Evolutionary conservation across 208 protist species (phyloP).

Genomic region (Trypanosoma theileri): DNA sequence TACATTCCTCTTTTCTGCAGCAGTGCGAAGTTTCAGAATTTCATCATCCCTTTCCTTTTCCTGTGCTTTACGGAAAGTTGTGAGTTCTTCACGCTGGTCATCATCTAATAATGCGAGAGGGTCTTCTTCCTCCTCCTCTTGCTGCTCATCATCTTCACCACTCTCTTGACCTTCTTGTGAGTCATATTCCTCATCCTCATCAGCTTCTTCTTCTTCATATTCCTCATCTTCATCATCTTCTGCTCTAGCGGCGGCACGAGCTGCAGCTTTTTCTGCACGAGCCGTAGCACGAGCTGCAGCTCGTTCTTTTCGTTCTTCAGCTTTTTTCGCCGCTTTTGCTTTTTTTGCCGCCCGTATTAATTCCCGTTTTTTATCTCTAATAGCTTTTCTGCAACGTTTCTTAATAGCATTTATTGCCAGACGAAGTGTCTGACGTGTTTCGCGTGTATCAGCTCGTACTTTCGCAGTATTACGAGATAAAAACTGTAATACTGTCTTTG

Average conservation of each 20-base stretch:
- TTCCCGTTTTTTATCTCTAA: constrained; percentile 40
- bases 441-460: constrained; percentile 40
- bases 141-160: constrained; percentile 28
- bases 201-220: constrained; percentile 30
- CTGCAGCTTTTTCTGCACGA: constrained; percentile 29
- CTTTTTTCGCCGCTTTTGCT: constrained; percentile 36
- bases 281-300: constrained; percentile 34
- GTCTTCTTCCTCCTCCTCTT: constrained; percentile 38
- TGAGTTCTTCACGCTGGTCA: constrained; percentile 47
- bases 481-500: constrained; percentile 50
- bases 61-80: constrained; percentile 33
- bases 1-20: constrained; percentile 33
- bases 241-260: constrained; percentile 27
- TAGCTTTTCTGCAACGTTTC: constrained; percentile 34
- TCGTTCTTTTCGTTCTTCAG: constrained; percentile 43
- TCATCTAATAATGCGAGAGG: constrained; percentile 44
- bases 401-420: constrained; percentile 36
- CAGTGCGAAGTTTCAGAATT: constrained; percentile 30
- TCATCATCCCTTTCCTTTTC: constrained; percentile 57
- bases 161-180: constrained; percentile 33
- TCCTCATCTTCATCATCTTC: constrained; percentile 17
- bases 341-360: constrained; percentile 44
- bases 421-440: constrained; percentile 44
- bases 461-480: constrained; percentile 41
- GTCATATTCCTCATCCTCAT: constrained; percentile 27